These are phyloP conservation scores for Phytophthora lateralis DNA, from an alignment of 352 stramenopile species.

Conservation along the genomic window DNA sequence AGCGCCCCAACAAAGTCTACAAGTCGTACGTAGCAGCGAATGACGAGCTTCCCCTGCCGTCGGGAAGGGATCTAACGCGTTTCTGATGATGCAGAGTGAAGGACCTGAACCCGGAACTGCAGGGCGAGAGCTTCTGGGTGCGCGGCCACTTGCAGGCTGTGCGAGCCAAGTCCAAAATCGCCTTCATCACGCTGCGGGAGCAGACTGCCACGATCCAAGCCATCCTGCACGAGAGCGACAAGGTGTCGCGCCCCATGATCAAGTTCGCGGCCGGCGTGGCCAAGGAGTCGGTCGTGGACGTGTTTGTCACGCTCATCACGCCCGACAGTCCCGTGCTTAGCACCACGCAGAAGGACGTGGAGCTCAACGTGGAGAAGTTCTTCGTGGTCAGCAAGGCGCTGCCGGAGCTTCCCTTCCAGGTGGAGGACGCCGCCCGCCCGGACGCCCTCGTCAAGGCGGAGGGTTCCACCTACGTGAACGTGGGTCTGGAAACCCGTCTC, in stretches of 20 bases:
- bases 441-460: conserved; percentile 87
- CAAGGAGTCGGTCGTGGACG: conserved; percentile 97
- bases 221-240: conserved; percentile 87
- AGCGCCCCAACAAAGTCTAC: conserved; percentile 65
- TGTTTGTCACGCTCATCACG: conserved; percentile 92
- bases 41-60: not conserved
- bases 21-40: conserved; percentile 66
- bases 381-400: conserved; percentile 96
- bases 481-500: conserved; percentile 93
- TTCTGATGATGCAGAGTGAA: conserved; percentile 22
- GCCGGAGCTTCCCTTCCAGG: conserved; percentile 91
- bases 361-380: conserved; percentile 94
- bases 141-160: conserved; percentile 95
- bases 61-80: not conserved
- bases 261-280: conserved; percentile 95
- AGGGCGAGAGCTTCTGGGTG: conserved; percentile 94
- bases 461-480: conserved; percentile 85
- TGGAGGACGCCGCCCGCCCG: conserved; percentile 95
- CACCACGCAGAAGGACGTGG: conserved; percentile 95
- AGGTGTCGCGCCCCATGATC: conserved; percentile 95
- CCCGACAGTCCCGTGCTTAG: conserved; percentile 90
- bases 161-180: conserved; percentile 93
- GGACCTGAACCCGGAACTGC: conserved; percentile 80
- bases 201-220: conserved; percentile 96
- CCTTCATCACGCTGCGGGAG: conserved; percentile 97